Percentiles rank a stretch among this genome's conserved stretches.
Conservation (phyloP, 2,329 filamentous ascomycete species). For the Amauroascus niger region DNA sequence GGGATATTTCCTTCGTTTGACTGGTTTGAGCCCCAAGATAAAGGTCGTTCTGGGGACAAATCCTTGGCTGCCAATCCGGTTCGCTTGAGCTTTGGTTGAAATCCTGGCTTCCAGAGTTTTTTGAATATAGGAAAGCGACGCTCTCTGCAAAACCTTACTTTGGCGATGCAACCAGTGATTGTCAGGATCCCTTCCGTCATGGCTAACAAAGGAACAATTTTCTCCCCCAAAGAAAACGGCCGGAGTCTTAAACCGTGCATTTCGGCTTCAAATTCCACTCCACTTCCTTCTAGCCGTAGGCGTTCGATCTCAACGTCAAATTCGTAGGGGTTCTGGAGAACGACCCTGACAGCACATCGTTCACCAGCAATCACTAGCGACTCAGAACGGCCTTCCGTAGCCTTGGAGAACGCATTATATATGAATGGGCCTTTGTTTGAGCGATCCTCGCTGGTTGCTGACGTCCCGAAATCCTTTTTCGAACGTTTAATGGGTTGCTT, state of each 20-base stretch:
- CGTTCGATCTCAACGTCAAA: constrained; percentile 84
- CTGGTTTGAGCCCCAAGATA: constrained; percentile 37
- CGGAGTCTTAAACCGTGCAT: constrained; percentile 60
- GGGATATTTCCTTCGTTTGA: constrained; percentile 29
- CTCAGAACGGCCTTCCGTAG: constrained; percentile 49
- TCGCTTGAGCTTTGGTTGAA: constrained; percentile 64
- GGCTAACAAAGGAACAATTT: constrained; percentile 61
- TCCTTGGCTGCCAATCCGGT: constrained; percentile 56
- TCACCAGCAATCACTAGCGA: constrained; percentile 70
- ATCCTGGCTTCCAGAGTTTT: constrained; percentile 61
- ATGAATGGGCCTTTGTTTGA: constrained; percentile 64
- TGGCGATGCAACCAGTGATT: constrained; percentile 68
- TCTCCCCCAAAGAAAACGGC: constrained; percentile 70
- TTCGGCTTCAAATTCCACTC: constrained; percentile 59
- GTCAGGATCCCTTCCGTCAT: constrained; percentile 57
- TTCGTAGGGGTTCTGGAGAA: constrained; percentile 88
- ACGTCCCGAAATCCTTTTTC: constrained; percentile 42
- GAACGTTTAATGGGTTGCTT: constrained; percentile 58
- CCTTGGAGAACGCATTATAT: constrained; percentile 82
- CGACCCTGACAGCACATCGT: constrained; percentile 65
- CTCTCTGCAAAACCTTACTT: constrained; percentile 70
- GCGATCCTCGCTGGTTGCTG: constrained; percentile 33
- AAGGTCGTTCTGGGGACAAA: constrained; percentile 37
- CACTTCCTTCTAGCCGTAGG: constrained; percentile 63
- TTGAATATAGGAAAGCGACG: constrained; percentile 76